These are phyloP conservation scores for Rhizophora mangle DNA, from an alignment of 345 rosid species.

Conservation along the genomic window DNA sequence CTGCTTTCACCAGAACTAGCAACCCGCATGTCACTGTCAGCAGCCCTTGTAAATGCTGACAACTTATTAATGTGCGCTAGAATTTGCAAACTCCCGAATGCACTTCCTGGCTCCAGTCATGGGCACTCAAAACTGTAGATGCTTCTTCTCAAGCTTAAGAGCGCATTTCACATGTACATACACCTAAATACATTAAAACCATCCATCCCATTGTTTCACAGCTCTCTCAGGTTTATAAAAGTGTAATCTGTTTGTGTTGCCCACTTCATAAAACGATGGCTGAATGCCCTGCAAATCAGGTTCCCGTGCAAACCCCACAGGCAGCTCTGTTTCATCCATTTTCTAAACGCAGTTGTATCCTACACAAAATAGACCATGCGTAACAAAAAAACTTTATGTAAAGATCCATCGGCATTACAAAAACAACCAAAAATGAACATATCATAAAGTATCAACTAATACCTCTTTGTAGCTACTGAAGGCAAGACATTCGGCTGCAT, in stretches of 20 bases:
- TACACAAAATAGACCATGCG: conserved; percentile 16
- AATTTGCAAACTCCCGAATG: background rate
- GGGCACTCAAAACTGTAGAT: background rate
- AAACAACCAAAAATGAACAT: background rate
- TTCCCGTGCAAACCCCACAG: conserved; percentile 59
- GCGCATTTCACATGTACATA: background rate
- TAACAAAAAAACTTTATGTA: background rate
- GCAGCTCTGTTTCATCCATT: conserved; percentile 78
- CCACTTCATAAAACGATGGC: conserved; percentile 45
- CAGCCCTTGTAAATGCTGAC: too few relatives aligned
- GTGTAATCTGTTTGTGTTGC: conserved; percentile 30
- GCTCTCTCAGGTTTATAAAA: conserved; percentile 21
- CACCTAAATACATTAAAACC: background rate
- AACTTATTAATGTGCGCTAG: too few relatives aligned
- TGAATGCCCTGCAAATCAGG: conserved; percentile 74
- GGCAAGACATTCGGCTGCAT: conserved; percentile 91
- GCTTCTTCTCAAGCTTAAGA: background rate
- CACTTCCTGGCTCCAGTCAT: background rate
- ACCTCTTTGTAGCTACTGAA: conserved; percentile 84
- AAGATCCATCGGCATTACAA: background rate
- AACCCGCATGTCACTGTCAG: background rate
- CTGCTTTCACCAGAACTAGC: background rate
- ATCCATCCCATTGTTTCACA: background rate
- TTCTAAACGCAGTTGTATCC: conserved; percentile 95
- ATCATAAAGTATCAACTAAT: conserved; percentile 1